Percentiles rank a stretch among this genome's conserved stretches.
These are phyloP conservation scores for Bretziella fagacearum DNA, from an alignment of 2,329 filamentous ascomycete species.

Conservation along the genomic window DNA sequence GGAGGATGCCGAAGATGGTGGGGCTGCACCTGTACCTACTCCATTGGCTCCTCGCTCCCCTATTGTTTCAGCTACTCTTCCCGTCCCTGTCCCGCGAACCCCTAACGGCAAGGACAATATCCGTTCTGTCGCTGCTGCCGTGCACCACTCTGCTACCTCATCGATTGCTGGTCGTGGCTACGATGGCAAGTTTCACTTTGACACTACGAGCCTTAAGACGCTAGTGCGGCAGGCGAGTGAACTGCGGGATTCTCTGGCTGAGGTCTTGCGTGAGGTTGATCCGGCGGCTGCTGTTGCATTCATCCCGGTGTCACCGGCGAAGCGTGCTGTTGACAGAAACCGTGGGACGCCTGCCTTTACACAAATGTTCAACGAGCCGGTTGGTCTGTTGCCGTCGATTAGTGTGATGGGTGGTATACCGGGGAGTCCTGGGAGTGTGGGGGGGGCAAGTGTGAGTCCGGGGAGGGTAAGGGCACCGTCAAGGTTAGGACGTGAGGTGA, in stretches of 20 bases:
- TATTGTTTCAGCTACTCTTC: not conserved
- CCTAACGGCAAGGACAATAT: constrained; percentile 27
- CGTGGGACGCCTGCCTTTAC: constrained; percentile 46
- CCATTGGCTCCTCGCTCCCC: not conserved
- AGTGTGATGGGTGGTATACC: constrained; percentile 21
- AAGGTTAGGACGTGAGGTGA: constrained; percentile 1
- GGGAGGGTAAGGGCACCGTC: constrained; percentile 1
- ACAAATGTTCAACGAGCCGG: constrained; percentile 46
- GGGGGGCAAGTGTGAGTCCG: constrained; percentile 20
- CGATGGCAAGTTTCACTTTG: constrained; percentile 44
- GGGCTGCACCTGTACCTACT: not conserved
- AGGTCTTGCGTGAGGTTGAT: constrained; percentile 42
- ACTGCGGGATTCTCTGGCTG: constrained; percentile 41
- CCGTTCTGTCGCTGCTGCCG: constrained; percentile 45
- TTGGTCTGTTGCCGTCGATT: constrained; percentile 26
- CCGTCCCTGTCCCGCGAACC: constrained; percentile 8
- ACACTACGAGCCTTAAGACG: constrained; percentile 51
- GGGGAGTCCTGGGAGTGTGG: not conserved
- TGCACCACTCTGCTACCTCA: constrained; percentile 35
- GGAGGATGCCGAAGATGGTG: no score
- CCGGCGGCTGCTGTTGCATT: constrained; percentile 22
- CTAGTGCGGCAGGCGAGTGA: constrained; percentile 46
- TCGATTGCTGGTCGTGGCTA: constrained; percentile 21
- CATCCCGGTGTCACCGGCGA: constrained; percentile 18
- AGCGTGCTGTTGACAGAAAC: constrained; percentile 28